Evolutionary conservation across 2,329 filamentous ascomycete genomes (phyloP).

Genomic region (Aspergillus clavatus): DNA sequence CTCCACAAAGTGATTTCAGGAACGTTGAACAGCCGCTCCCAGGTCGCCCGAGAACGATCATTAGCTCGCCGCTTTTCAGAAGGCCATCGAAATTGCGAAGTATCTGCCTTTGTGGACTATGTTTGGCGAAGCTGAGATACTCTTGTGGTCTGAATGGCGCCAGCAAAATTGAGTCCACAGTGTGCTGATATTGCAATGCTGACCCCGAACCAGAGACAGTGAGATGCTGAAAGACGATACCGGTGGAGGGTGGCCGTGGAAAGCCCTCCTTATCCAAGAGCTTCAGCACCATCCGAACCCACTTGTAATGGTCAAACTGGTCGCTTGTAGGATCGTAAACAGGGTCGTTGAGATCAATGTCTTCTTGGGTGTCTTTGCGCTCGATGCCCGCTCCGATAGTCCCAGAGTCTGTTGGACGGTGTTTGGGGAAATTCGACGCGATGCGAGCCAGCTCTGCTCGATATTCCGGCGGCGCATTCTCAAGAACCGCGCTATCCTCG

Average conservation of each 20-base stretch:
- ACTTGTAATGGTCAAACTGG: constrained; percentile 53
- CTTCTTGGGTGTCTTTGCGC: constrained; percentile 33
- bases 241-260: constrained; percentile 48
- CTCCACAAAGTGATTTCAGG: constrained; percentile 75
- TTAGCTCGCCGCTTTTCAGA: constrained; percentile 46
- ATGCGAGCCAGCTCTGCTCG: constrained; percentile 24
- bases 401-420: constrained; percentile 14
- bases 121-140: constrained; percentile 43
- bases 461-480: constrained; percentile 23
- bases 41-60: constrained; percentile 39
- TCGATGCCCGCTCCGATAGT: constrained; percentile 18
- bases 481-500: constrained; percentile 20
- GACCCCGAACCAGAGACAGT: constrained; percentile 63
- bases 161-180: constrained; percentile 56
- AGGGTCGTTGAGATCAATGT: constrained; percentile 43
- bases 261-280: constrained; percentile 54
- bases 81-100: constrained; percentile 51
- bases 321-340: constrained; percentile 50
- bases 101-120: constrained; percentile 51
- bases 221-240: constrained; percentile 61
- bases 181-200: constrained; percentile 64
- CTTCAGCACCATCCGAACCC: constrained; percentile 46
- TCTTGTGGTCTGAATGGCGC: constrained; percentile 56
- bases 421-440: constrained; percentile 27
- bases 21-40: constrained; percentile 67